Evolutionary conservation across 805 yeast species (phyloP).

Genomic region (Candida verbasci): DNA sequence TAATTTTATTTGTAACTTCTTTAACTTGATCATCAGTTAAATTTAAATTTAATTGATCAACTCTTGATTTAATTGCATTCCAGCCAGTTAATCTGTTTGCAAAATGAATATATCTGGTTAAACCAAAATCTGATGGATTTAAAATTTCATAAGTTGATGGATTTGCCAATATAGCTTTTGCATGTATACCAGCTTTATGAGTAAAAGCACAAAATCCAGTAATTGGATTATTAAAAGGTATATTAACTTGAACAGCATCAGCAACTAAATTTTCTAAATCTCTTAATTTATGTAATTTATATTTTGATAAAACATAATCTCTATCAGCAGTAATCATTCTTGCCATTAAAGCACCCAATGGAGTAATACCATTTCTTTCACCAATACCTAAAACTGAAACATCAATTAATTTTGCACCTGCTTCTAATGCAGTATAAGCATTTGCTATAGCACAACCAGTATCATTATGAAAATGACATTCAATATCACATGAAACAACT

Average conservation of each 20-base stretch:
- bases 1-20: slow-evolving; percentile 51
- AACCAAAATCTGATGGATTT: slow-evolving; percentile 55
- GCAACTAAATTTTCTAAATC: slow-evolving; percentile 57
- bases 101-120: slow-evolving; percentile 57
- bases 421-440: slow-evolving; percentile 60
- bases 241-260: slow-evolving; percentile 54
- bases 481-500: slow-evolving; percentile 56
- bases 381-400: slow-evolving; percentile 59
- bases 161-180: slow-evolving; percentile 58
- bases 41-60: slow-evolving; percentile 54
- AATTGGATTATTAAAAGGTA: slow-evolving; percentile 60
- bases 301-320: slow-evolving; percentile 54
- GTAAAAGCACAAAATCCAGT: slow-evolving; percentile 65
- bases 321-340: slow-evolving; percentile 61
- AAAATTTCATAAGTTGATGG: slow-evolving; percentile 61
- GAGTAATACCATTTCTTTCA: slow-evolving; percentile 61
- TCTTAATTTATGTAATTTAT: slow-evolving; percentile 51
- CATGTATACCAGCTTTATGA: slow-evolving; percentile 62
- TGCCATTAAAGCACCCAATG: slow-evolving; percentile 60
- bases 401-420: slow-evolving; percentile 57
- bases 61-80: slow-evolving; percentile 60
- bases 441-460: slow-evolving; percentile 63
- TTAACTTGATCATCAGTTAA: slow-evolving; percentile 55
- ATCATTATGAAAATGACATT: slow-evolving; percentile 60
- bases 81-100: slow-evolving; percentile 61